phyloP scores from a whole-genome alignment of 2,329 filamentous ascomycete genomes.

The Arthrobotrys entomopaga region DNA sequence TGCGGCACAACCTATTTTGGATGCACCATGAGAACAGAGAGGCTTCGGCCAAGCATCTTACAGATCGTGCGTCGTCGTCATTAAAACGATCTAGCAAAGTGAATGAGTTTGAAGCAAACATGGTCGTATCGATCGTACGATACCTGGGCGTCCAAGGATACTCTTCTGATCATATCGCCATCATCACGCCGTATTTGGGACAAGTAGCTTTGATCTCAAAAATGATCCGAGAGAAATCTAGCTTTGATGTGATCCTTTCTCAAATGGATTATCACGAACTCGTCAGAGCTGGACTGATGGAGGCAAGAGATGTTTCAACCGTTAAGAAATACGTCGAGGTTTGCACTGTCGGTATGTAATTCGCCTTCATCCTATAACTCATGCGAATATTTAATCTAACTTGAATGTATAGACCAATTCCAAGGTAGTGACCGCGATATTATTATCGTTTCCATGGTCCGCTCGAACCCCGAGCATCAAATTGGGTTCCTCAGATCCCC shows the following conservation, averaged over 20 bases:
- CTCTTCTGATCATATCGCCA: conserved; percentile 71
- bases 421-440: conserved; percentile 82
- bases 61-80: conserved; percentile 65
- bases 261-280: conserved; percentile 75
- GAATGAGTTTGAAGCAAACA: conserved; percentile 73
- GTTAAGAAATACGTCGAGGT: conserved; percentile 69
- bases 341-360: conserved; percentile 73
- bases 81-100: conserved; percentile 70
- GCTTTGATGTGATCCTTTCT: conserved; percentile 73
- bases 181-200: conserved; percentile 78
- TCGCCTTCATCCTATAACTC: too few relatives aligned
- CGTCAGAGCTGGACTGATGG: conserved; percentile 71
- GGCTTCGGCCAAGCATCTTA: conserved; percentile 62
- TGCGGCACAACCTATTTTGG: conserved; percentile 72
- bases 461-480: conserved; percentile 72
- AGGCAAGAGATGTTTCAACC: conserved; percentile 65
- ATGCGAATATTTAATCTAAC: not conserved
- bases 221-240: conserved; percentile 68
- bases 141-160: conserved; percentile 80
- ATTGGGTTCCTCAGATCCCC: conserved; percentile 69
- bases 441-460: conserved; percentile 73
- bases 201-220: conserved; percentile 70
- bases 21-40: conserved; percentile 72
- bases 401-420: conserved; percentile 73
- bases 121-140: conserved; percentile 73